phyloP scores from a whole-genome alignment of 1,139 yeast genomes.

The Zhuliangozyma blackwelliae region DNA sequence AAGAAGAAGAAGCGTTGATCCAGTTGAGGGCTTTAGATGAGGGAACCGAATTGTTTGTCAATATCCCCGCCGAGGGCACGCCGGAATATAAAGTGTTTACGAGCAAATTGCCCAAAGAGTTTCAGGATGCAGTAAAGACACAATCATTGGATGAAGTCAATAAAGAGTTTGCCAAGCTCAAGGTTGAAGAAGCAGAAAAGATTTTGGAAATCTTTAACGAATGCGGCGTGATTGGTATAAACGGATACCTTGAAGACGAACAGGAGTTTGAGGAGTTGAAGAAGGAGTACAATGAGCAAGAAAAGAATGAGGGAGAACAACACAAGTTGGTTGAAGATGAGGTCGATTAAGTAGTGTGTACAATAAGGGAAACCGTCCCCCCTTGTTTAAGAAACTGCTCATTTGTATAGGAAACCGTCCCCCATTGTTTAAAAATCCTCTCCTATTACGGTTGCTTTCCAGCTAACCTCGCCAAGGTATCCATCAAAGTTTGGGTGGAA shows the following conservation, averaged over 20 bases:
- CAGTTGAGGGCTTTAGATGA: constrained; percentile 90
- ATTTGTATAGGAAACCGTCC: too few relatives aligned
- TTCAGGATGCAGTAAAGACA: constrained; percentile 75
- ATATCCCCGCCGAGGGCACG: constrained; percentile 57
- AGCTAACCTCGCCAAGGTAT: constrained; percentile 35
- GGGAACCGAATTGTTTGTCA: constrained; percentile 67
- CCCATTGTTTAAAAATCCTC: neutral
- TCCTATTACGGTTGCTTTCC: constrained; percentile 4
- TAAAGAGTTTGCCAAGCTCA: constrained; percentile 72
- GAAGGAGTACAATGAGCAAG: constrained; percentile 37
- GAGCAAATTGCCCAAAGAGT: constrained; percentile 51
- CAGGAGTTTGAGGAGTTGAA: constrained; percentile 63
- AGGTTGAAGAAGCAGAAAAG: constrained; percentile 75
- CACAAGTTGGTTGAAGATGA: constrained; percentile 18
- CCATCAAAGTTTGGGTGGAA: constrained; percentile 27
- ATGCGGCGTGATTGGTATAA: constrained; percentile 80
- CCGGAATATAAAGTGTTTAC: constrained; percentile 53
- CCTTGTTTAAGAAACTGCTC: too few relatives aligned
- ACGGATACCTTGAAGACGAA: constrained; percentile 72
- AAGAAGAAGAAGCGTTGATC: constrained; percentile 72
- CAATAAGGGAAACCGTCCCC: too few relatives aligned
- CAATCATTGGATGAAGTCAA: constrained; percentile 75
- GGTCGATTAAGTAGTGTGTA: constrained; percentile 18
- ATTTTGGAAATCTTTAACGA: constrained; percentile 71
- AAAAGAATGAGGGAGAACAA: constrained; percentile 4